Base-by-base conservation (phyloP, 2,329 filamentous ascomycete species). In the Penicillium sp. region DNA sequence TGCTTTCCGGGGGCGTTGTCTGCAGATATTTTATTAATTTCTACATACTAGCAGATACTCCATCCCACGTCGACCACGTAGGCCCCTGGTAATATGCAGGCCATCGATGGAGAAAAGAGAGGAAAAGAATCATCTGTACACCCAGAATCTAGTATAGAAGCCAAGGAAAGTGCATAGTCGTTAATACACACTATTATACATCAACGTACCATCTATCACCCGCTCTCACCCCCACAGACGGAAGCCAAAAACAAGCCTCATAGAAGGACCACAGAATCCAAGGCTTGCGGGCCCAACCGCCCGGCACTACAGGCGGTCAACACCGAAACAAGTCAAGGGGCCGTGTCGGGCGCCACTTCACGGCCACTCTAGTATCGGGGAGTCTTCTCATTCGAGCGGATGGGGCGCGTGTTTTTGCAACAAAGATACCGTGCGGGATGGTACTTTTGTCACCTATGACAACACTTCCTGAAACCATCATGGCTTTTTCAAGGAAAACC, bases 391-490 rank as follows among this genome's bases (percentile, higher is more conserved):
- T 52, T 52, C 39, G 49, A 52, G 16, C 49, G 49, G 49, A 52
- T 52, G n/a, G 14, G 13, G 13, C 37, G 37, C 26, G 19, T 13
- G 26, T 19, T 3, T 22, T 26, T 26, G 26, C 16, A 27, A 42
- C 49, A 52, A 52, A 52, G 8, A 44, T 52, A 52, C 49, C 49
- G 24, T 42, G 24, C 21, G n/a, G 6, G 8, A 43, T 51, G 16
- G 49, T 52, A 52, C 49, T 45, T 52, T 52, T 52, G 48, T 29
- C 49, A 44, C 24, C 11, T 29, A 51, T 43, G 49, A 44, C 35
- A 44, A 35, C 22, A 29, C 21, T 35, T 37, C 47, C 47, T 16
- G 2, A 31, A 35, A 24, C 21, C 45, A 31, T 31, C 22, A 8
- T 16, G 43, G 21, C 8, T 19, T 10, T 19, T 16, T 29, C 19